These are phyloP conservation scores for Elongisporangium anandrum DNA, from an alignment of 352 stramenopile genomes.

Conservation along the genomic window DNA sequence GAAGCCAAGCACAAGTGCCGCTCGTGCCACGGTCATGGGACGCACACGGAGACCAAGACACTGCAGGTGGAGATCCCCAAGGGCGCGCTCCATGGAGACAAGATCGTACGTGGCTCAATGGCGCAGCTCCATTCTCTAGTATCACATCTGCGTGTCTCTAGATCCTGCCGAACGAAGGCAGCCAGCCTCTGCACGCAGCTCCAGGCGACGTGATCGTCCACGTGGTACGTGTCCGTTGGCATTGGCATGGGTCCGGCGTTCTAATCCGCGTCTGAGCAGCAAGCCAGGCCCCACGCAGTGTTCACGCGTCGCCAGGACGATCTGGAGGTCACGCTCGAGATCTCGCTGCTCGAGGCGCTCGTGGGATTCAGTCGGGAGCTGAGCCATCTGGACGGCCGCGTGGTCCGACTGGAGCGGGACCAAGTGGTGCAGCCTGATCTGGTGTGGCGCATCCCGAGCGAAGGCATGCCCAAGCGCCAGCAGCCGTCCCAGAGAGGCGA, in stretches of 20 bases:
- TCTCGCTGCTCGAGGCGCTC: constrained; percentile 92
- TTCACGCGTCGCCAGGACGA: constrained; percentile 91
- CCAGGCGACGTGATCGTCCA: constrained; percentile 29
- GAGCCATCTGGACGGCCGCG: constrained; percentile 85
- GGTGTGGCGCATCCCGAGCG: constrained; percentile 72
- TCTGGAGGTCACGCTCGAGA: constrained; percentile 88
- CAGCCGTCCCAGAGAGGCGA: constrained; percentile 54
- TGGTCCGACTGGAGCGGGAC: constrained; percentile 72
- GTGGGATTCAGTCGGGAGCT: constrained; percentile 87
- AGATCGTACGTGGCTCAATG: constrained; percentile 11
- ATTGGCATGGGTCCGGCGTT: neutral
- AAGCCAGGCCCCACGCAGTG: constrained; percentile 31
- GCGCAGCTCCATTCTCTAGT: neutral
- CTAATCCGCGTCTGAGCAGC: neutral
- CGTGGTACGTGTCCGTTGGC: constrained; percentile 7
- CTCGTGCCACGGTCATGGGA: constrained; percentile 24
- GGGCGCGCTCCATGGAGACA: constrained; percentile 34
- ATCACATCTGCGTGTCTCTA: neutral
- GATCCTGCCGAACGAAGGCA: constrained; percentile 13
- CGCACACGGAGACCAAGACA: constrained; percentile 14
- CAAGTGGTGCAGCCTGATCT: constrained; percentile 80
- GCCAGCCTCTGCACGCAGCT: constrained; percentile 13
- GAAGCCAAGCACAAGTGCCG: constrained; percentile 32
- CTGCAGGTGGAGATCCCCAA: constrained; percentile 19
- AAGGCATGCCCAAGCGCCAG: constrained; percentile 91